Percentiles rank a stretch among this genome's conserved stretches.
Evolutionary conservation across 1,284 basidiomycete species (phyloP).

Genomic region (Apiotrichum sp.): DNA sequence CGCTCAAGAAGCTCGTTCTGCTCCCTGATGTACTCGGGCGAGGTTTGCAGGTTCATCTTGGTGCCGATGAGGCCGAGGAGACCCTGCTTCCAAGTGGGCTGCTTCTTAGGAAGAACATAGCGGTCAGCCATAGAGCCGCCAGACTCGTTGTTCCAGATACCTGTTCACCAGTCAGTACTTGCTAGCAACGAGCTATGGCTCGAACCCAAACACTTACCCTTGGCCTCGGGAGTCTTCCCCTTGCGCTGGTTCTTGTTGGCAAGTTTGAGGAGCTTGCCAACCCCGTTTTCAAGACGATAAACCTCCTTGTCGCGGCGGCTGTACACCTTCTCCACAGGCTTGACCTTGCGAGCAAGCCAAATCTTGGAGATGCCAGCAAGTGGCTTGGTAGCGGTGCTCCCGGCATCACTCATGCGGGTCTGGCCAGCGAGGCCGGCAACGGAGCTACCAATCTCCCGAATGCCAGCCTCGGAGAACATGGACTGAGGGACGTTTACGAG

Average conservation of each 20-base stretch:
- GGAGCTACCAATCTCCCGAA: slow-evolving; percentile 54
- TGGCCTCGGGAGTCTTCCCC: slow-evolving; percentile 45
- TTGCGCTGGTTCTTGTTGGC: slow-evolving; percentile 60
- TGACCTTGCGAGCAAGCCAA: slow-evolving; percentile 82
- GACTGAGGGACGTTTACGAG: slow-evolving; percentile 81
- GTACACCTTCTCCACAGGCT: slow-evolving; percentile 74
- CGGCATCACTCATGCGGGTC: slow-evolving; percentile 1
- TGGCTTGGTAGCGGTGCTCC: slow-evolving; percentile 58
- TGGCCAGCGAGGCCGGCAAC: slow-evolving; percentile 18
- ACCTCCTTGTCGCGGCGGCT: slow-evolving; percentile 69
- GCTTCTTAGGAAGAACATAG: slow-evolving; percentile 48
- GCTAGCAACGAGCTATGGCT: not conserved
- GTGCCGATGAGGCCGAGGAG: slow-evolving; percentile 51
- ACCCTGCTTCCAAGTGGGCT: slow-evolving; percentile 57
- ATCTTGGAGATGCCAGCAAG: slow-evolving; percentile 70
- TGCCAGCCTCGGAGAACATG: slow-evolving; percentile 53
- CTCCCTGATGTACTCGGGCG: slow-evolving; percentile 51
- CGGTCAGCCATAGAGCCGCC: slow-evolving; percentile 45
- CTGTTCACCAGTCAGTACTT: not conserved
- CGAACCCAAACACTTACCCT: slow-evolving; percentile 25
- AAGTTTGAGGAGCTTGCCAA: slow-evolving; percentile 65
- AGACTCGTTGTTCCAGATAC: slow-evolving; percentile 14
- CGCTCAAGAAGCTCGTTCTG: slow-evolving; percentile 49
- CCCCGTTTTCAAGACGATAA: slow-evolving; percentile 75
- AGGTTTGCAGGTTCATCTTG: slow-evolving; percentile 53